phyloP scores from a whole-genome alignment of 2,329 filamentous ascomycete species.

The Bipolaris zeicola region DNA sequence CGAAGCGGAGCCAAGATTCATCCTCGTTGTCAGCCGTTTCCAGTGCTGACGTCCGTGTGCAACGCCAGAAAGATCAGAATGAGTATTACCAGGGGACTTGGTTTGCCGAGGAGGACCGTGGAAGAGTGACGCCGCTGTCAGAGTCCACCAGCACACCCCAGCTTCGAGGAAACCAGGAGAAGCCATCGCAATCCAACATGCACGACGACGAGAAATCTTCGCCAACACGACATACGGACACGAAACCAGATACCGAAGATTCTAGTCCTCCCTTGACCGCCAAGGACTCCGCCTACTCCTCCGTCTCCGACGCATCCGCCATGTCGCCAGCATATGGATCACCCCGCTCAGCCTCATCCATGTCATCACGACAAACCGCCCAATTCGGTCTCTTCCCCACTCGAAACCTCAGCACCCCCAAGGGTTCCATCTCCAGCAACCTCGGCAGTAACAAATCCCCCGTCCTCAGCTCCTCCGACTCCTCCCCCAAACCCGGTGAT shows the following conservation, averaged over 20 bases:
- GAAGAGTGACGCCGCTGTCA: constrained; percentile 15
- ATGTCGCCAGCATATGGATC: constrained; percentile 34
- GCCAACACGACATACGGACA: constrained; percentile 14
- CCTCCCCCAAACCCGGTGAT: constrained; percentile 24
- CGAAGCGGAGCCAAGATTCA: constrained; percentile 26
- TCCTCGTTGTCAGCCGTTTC: constrained; percentile 14
- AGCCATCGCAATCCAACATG: constrained; percentile 17
- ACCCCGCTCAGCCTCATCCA: constrained; percentile 39
- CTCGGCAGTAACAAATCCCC: constrained; percentile 36
- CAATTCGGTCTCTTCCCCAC: constrained; percentile 46
- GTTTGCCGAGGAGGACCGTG: constrained; percentile 28
- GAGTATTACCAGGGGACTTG: constrained; percentile 32
- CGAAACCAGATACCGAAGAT: constrained; percentile 24
- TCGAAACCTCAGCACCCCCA: constrained; percentile 39
- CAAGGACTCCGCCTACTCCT: constrained; percentile 49
- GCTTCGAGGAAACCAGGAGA: constrained; percentile 22
- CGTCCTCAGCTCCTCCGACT: constrained; percentile 15
- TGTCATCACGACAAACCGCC: constrained; percentile 37
- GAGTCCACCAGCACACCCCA: constrained; percentile 20
- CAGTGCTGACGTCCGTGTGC: constrained; percentile 25
- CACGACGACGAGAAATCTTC: constrained; percentile 18
- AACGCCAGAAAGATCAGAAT: constrained; percentile 22
- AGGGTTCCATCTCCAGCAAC: constrained; percentile 38
- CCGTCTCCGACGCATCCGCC: constrained; percentile 43
- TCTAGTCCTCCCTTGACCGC: constrained; percentile 42